phyloP scores from a whole-genome alignment of 2,329 filamentous ascomycete genomes.

The Colletotrichum lindemuthianum region DNA sequence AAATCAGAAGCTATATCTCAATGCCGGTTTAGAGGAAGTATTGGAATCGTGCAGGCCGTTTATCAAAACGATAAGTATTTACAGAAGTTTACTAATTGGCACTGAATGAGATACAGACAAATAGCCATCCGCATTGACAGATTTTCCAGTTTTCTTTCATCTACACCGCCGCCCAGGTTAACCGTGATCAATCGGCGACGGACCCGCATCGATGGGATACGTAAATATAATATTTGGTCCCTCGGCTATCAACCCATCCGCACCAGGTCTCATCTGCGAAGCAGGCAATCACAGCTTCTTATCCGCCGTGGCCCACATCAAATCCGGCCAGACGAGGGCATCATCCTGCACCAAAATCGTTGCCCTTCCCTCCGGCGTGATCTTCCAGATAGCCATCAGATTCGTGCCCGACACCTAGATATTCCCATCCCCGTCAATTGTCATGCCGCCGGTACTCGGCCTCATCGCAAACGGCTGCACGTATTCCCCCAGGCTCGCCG shows the following conservation, averaged over 20 bases:
- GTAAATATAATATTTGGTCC: slow-evolving; percentile 7
- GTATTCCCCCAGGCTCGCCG: slow-evolving; percentile 10
- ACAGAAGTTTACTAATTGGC: no score
- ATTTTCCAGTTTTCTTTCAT: no score
- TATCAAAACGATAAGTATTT: no score
- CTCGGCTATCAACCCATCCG: slow-evolving; percentile 5
- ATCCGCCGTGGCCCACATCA: slow-evolving; percentile 19
- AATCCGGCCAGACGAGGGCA: slow-evolving; percentile 13
- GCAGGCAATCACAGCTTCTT: slow-evolving; percentile 20
- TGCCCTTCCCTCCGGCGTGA: neutral
- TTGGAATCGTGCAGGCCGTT: no score
- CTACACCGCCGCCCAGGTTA: neutral
- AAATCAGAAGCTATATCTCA: no score
- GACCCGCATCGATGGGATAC: slow-evolving; percentile 10
- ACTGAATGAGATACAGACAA: no score
- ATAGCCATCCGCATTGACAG: no score
- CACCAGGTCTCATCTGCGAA: slow-evolving; percentile 17
- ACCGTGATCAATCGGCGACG: slow-evolving; percentile 6
- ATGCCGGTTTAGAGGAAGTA: no score
- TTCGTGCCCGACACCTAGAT: slow-evolving; percentile 15
- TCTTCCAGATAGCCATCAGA: slow-evolving; percentile 14
- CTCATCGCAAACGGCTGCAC: slow-evolving; percentile 9
- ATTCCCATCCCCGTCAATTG: slow-evolving; percentile 17
- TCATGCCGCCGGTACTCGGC: slow-evolving; percentile 7
- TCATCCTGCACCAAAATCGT: slow-evolving; percentile 13